A percentile compares a stretch with the other conserved stretches of the same genome.
Evolutionary conservation across 1,284 basidiomycete genomes (phyloP).

Genomic region (Malassezia globosa): DNA sequence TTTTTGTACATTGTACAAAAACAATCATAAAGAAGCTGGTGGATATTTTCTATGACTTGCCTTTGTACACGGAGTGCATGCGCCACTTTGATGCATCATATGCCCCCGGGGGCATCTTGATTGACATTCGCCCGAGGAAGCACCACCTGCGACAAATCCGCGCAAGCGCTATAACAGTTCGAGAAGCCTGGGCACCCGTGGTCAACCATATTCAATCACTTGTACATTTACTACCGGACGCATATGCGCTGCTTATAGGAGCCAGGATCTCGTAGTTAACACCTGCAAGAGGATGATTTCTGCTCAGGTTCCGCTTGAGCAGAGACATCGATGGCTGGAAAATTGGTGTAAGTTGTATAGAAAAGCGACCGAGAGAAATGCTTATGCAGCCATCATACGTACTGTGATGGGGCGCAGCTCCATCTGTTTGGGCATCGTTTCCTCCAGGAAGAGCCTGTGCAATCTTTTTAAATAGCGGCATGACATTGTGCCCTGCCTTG

Average conservation of each 20-base stretch:
- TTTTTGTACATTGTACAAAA: conserved; percentile 15
- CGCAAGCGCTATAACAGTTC: not conserved
- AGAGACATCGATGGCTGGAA: conserved; percentile 9
- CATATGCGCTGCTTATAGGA: not conserved
- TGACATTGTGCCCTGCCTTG: conserved; percentile 98
- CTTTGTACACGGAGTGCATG: conserved; percentile 75
- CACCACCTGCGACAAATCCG: not conserved
- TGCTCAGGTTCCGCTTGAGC: not conserved
- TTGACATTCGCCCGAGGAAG: not conserved
- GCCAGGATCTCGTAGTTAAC: conserved; percentile 17
- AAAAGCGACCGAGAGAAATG: too few species aligned
- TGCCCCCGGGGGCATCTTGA: not conserved
- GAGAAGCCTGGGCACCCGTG: not conserved
- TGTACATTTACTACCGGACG: not conserved
- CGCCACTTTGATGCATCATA: conserved; percentile 47
- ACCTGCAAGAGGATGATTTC: conserved; percentile 9
- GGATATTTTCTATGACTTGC: conserved; percentile 73
- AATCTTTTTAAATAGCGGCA: conserved; percentile 97
- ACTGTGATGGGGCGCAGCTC: conserved; percentile 50
- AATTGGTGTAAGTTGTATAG: not conserved
- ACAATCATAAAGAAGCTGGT: conserved; percentile 13
- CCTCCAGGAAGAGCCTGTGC: conserved; percentile 94
- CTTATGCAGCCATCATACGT: too few species aligned
- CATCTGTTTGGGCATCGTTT: conserved; percentile 61
- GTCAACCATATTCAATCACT: not conserved